Evolutionary conservation across 2,329 filamentous ascomycete genomes (phyloP), one percentile per base, ranked within the genome.

Genomic region (Talaromyces funiculosus): DNA sequence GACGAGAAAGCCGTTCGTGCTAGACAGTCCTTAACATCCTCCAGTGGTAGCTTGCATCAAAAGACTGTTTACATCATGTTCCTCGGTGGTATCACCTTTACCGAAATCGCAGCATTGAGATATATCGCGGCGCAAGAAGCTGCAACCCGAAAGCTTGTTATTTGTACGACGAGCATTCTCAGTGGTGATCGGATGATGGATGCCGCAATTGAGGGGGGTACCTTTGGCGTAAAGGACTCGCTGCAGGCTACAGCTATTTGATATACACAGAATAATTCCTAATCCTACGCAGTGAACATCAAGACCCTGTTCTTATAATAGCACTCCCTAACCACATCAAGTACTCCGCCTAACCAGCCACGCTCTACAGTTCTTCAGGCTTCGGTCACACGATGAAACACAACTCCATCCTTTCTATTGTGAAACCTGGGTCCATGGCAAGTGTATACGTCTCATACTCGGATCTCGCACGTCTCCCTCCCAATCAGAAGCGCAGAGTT

Each of bases 1-100:
- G 90, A 96, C 69, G 92, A 97, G 70, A 96, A 94, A 73, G 92
- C 92, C 1, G 86, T 93, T 33, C 92, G 93, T 68, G 93, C 93
- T 16, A 83, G 92, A 60, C 88, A 90, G 62, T 84, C 95, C 26
- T 79, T 99, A 40, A 35, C 47, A 7, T 90, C 90, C 51, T 54
- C 57, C 18, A 90, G 92, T 0, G 86, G 81, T 20, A 20, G 38
- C 22, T 53, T 20, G 3, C 85, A 85, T 55, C 87, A 86, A 72
- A 96, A 96, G 79, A 93, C 90, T 0, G 88, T 96, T 0, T 90
- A 97, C 70, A 87, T 99, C n/a, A 96, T 97, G 67, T 97, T 97
- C 75, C 79, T 99, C 18, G 94, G 94, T n/a, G 95, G 94, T 1
- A 90, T 99, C 59, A 97, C 92, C 0, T 96, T 95, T 71, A 93